These are phyloP conservation scores for Akanthomyces dipterigenus DNA, from an alignment of 2,329 filamentous ascomycete species.

Conservation along the genomic window DNA sequence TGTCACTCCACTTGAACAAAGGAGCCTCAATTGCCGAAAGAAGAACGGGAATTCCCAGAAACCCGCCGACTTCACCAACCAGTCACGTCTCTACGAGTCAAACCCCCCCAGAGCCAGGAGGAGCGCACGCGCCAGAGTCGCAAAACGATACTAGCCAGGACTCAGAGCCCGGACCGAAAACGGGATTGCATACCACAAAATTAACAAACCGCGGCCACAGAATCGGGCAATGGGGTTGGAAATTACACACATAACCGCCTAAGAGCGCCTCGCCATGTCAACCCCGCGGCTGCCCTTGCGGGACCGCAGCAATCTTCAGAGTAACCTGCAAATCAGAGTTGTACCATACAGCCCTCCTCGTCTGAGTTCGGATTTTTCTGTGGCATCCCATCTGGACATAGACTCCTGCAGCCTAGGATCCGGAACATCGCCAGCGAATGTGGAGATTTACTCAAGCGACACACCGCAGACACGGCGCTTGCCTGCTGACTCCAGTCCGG, in stretches of 20 bases:
- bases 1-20: neutral
- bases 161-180: neutral
- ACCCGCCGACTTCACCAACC: too few species aligned
- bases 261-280: slow-evolving; percentile 11
- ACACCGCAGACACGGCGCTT: slow-evolving; percentile 2
- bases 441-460: slow-evolving; percentile 1
- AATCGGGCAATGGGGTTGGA: neutral
- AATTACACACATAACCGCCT: neutral
- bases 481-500: neutral
- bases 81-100: too few species aligned
- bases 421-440: neutral
- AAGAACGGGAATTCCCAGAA: neutral
- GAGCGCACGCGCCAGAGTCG: neutral
- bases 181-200: neutral
- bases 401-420: neutral
- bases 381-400: neutral
- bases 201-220: neutral
- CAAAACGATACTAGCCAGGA: neutral
- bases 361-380: slow-evolving; percentile 25
- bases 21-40: neutral
- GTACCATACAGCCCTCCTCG: slow-evolving; percentile 33
- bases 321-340: slow-evolving; percentile 27
- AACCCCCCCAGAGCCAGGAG: too few species aligned
- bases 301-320: slow-evolving; percentile 13
- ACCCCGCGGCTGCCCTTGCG: slow-evolving; percentile 1